These are phyloP conservation scores for Plasmopara halstedii DNA, from an alignment of 352 stramenopile genomes.

Conservation along the genomic window DNA sequence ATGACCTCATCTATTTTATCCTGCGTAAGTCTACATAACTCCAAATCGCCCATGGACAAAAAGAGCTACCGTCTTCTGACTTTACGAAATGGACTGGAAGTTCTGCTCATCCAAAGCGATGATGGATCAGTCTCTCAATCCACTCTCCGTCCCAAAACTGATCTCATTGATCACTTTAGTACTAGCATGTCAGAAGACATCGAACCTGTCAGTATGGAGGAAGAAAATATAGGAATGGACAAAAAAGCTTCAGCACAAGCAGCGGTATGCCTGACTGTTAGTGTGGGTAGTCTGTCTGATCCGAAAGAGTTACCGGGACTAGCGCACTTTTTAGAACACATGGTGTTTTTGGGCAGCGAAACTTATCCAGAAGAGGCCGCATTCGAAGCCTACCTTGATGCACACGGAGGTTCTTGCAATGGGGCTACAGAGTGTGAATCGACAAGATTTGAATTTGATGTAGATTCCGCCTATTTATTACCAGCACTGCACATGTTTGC, in stretches of 20 bases:
- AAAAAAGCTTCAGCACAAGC: conserved; percentile 21
- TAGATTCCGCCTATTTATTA: conserved; percentile 39
- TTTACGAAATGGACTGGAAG: conserved; percentile 56
- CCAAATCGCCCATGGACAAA: conserved; percentile 48
- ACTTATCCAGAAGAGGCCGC: conserved; percentile 90
- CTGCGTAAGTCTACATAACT: conserved; percentile 32
- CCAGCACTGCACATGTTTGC: conserved; percentile 86
- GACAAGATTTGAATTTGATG: conserved; percentile 89
- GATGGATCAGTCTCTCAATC: not conserved
- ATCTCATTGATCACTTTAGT: conserved; percentile 2
- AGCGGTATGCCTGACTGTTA: conserved; percentile 47
- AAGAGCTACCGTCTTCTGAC: conserved; percentile 68
- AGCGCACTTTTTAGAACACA: conserved; percentile 88
- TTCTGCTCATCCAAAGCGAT: conserved; percentile 54
- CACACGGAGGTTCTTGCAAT: conserved; percentile 86
- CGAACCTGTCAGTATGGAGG: conserved; percentile 11
- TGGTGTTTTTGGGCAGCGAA: conserved; percentile 89
- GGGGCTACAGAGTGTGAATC: conserved; percentile 86
- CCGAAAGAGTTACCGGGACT: conserved; percentile 46
- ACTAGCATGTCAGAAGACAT: conserved; percentile 10
- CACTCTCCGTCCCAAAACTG: not conserved
- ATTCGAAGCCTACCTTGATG: conserved; percentile 83
- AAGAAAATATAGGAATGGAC: conserved; percentile 4
- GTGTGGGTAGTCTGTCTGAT: conserved; percentile 53
- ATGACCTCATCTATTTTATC: conserved; percentile 4